Evolutionary conservation across 306 rosid genomes (phyloP).

Genomic region (Castanopsis chinensis): DNA sequence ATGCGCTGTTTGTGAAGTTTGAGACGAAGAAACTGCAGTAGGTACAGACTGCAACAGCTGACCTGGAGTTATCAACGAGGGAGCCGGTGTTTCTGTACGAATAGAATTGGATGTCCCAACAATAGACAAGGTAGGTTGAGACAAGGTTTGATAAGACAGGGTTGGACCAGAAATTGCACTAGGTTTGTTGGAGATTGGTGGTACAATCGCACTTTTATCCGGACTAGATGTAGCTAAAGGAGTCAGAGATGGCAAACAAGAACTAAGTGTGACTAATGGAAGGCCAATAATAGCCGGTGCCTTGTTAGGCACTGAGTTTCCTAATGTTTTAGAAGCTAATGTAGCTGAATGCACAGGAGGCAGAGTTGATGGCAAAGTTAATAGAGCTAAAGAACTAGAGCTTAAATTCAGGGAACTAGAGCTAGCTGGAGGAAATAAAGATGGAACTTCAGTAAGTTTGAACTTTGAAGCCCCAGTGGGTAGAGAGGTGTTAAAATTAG

Average conservation of each 20-base stretch:
- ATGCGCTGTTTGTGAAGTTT: constrained; percentile 48
- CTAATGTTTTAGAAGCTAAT: constrained; percentile 51
- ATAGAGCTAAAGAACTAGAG: constrained; percentile 38
- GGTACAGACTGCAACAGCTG: constrained; percentile 76
- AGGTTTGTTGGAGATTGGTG: constrained; percentile 51
- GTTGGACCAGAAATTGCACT: constrained; percentile 46
- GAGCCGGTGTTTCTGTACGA: constrained; percentile 44
- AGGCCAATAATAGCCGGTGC: constrained; percentile 34
- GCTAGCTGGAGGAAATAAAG: constrained; percentile 49
- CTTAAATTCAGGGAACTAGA: constrained; percentile 36
- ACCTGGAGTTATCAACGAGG: constrained; percentile 79
- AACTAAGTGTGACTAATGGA: constrained; percentile 36
- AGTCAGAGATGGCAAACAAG: constrained; percentile 50
- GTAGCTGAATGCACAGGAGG: constrained; percentile 38
- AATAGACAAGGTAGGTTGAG: constrained; percentile 50
- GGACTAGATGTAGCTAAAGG: constrained; percentile 44
- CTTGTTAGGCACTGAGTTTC: constrained; percentile 51
- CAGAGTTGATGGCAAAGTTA: constrained; percentile 38
- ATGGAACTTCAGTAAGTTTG: constrained; percentile 60
- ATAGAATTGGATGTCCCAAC: constrained; percentile 54
- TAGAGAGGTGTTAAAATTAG: constrained; percentile 55
- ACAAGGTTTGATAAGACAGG: constrained; percentile 49
- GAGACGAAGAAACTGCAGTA: constrained; percentile 47
- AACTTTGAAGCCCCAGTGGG: constrained; percentile 58
- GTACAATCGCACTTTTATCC: constrained; percentile 45